Evolutionary conservation across 78 protist genomes (phyloP).

Genomic region (Tieghemostelium lacteum): DNA sequence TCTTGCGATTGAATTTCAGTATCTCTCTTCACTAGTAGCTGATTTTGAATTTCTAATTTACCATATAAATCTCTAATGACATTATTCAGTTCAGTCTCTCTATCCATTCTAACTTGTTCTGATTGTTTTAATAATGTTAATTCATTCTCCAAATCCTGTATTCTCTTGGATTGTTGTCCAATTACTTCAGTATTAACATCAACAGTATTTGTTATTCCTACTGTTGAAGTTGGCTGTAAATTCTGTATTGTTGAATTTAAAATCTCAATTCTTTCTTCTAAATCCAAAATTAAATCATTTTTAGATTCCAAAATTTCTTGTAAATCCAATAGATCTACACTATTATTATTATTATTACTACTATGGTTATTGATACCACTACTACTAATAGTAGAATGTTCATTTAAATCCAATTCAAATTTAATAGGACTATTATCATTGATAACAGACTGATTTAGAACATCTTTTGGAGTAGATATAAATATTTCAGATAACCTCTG

Average conservation of each 20-base stretch:
- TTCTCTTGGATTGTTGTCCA: not conserved
- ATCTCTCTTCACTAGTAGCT: not conserved
- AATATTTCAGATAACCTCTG: constrained; percentile 23
- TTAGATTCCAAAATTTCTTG: not conserved
- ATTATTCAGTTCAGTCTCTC: not conserved
- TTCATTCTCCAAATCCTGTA: not conserved
- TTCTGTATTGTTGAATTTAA: not conserved
- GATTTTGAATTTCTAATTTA: not conserved
- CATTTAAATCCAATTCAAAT: not conserved
- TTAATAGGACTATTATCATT: constrained; percentile 13
- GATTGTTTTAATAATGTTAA: not conserved
- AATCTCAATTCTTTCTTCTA: not conserved
- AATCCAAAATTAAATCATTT: not conserved
- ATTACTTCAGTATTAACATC: not conserved
- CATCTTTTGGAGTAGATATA: constrained; percentile 20
- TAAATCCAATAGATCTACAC: no score
- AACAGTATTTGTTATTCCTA: not conserved
- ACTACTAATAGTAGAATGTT: not conserved
- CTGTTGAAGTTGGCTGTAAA: not conserved
- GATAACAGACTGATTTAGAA: not conserved
- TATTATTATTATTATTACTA: not conserved
- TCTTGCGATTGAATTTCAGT: not conserved
- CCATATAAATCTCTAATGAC: not conserved
- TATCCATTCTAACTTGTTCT: not conserved
- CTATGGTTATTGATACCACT: not conserved